A percentile compares a stretch with the other conserved stretches of the same genome.
Evolutionary conservation across 371 early-diverging fungal species (phyloP).

Genomic region (Furculomyces boomerangus): DNA sequence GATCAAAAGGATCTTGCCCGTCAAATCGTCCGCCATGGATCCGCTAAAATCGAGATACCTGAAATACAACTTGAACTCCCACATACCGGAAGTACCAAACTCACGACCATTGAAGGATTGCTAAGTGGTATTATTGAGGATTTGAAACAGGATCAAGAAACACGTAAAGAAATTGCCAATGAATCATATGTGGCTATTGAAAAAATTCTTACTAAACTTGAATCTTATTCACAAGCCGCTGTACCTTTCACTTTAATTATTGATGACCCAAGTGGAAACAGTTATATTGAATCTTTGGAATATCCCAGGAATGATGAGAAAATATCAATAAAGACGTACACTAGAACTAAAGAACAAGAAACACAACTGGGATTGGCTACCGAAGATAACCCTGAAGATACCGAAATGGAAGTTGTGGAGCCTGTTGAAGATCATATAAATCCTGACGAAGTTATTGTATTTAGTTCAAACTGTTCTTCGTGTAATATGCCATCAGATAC

Average conservation of each 20-base stretch:
- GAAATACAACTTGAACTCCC: conserved; percentile 86
- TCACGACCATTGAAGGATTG: conserved; percentile 83
- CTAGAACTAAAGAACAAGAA: conserved; percentile 60
- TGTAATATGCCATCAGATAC: conserved; percentile 71
- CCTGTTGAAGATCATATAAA: conserved; percentile 27
- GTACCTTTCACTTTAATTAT: conserved; percentile 53
- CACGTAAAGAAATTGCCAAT: conserved; percentile 45
- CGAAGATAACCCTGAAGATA: conserved; percentile 22
- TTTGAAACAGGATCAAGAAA: conserved; percentile 50
- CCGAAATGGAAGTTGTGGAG: conserved; percentile 29
- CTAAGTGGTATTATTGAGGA: conserved; percentile 64
- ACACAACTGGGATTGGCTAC: conserved; percentile 49
- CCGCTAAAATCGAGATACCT: conserved; percentile 52
- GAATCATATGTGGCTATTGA: conserved; percentile 58
- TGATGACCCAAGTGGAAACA: conserved; percentile 88
- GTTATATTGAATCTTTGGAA: conserved; percentile 62
- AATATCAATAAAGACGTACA: conserved; percentile 39
- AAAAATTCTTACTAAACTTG: conserved; percentile 40
- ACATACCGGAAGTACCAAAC: conserved; percentile 48
- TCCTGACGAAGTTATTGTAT: conserved; percentile 29
- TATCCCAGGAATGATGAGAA: conserved; percentile 62
- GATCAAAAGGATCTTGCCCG: conserved; percentile 58
- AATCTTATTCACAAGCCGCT: conserved; percentile 29
- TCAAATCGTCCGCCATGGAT: conserved; percentile 79
- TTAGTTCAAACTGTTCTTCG: conserved; percentile 74